phyloP scores from a whole-genome alignment of 2,329 filamentous ascomycete genomes.

The Fusarium beomiforme region DNA sequence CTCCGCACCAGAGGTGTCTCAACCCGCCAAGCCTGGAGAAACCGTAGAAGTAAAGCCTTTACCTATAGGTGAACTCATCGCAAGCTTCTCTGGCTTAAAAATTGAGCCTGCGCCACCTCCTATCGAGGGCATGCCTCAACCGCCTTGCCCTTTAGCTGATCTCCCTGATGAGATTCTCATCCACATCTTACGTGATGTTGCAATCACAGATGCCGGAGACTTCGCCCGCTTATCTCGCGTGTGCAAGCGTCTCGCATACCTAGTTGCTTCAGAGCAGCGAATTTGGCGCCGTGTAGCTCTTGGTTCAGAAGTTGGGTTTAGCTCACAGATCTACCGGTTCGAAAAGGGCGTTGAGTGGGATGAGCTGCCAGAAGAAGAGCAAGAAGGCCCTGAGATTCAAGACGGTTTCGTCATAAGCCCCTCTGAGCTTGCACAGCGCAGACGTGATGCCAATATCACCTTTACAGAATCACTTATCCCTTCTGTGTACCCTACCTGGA shows the following conservation, averaged over 20 bases:
- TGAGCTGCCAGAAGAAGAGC: constrained; percentile 52
- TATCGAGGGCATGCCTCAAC: constrained; percentile 76
- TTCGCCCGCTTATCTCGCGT: constrained; percentile 81
- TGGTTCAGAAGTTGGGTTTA: constrained; percentile 79
- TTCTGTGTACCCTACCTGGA: constrained; percentile 63
- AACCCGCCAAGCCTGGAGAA: constrained; percentile 50
- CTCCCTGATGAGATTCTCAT: constrained; percentile 87
- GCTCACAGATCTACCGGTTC: constrained; percentile 84
- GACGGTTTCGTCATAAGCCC: constrained; percentile 49
- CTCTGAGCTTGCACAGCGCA: constrained; percentile 49
- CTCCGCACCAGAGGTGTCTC: neutral
- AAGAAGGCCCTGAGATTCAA: constrained; percentile 45
- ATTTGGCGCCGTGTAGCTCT: constrained; percentile 86
- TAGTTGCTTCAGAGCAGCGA: constrained; percentile 83
- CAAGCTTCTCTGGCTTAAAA: constrained; percentile 75
- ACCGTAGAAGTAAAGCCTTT: constrained; percentile 60
- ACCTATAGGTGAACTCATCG: constrained; percentile 74
- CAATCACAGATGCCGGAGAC: constrained; percentile 77
- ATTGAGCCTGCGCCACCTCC: constrained; percentile 75
- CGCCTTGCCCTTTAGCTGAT: constrained; percentile 80
- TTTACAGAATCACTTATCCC: constrained; percentile 56
- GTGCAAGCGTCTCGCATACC: constrained; percentile 87
- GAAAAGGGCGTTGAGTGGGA: constrained; percentile 68
- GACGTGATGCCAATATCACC: constrained; percentile 47
- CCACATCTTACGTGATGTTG: constrained; percentile 79